Percentiles rank a stretch among this genome's conserved stretches.
Evolutionary conservation across 1,139 yeast species (phyloP).

Genomic region (Lodderomyces orthopsilosis): DNA sequence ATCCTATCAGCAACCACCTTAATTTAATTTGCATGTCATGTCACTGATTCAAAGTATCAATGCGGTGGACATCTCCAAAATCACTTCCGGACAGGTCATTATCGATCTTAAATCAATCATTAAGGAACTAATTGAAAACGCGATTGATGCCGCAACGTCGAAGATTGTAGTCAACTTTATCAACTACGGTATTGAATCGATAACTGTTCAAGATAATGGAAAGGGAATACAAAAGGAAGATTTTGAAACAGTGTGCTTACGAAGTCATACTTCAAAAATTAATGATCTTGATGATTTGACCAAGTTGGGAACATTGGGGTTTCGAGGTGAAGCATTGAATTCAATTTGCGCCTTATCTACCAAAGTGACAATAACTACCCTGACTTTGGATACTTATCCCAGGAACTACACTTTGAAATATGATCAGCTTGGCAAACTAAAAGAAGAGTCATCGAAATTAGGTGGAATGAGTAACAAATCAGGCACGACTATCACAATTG

Average conservation of each 20-base stretch:
- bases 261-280: constrained; percentile 82
- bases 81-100: constrained; percentile 93
- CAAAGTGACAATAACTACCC: constrained; percentile 50
- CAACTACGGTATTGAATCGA: constrained; percentile 71
- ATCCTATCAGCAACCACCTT: background rate
- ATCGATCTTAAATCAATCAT: constrained; percentile 72
- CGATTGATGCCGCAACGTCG: constrained; percentile 74
- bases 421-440: constrained; percentile 51
- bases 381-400: constrained; percentile 51
- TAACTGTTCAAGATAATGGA: constrained; percentile 77
- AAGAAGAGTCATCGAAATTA: constrained; percentile 28
- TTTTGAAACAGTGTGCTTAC: constrained; percentile 58
- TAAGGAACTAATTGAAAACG: constrained; percentile 84
- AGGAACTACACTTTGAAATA: constrained; percentile 54
- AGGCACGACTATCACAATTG: constrained; percentile 59
- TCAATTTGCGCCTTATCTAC: constrained; percentile 67
- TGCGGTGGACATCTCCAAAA: constrained; percentile 55
- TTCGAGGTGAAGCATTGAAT: constrained; percentile 83
- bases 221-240: constrained; percentile 64
- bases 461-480: constrained; percentile 41
- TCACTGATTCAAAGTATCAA: constrained; percentile 35
- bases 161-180: constrained; percentile 63
- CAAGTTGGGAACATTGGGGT: constrained; percentile 60
- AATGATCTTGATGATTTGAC: constrained; percentile 53
- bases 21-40: constrained; percentile 1